Evolutionary conservation across 345 rosid species (phyloP).

Genomic region (Garcia nutans): DNA sequence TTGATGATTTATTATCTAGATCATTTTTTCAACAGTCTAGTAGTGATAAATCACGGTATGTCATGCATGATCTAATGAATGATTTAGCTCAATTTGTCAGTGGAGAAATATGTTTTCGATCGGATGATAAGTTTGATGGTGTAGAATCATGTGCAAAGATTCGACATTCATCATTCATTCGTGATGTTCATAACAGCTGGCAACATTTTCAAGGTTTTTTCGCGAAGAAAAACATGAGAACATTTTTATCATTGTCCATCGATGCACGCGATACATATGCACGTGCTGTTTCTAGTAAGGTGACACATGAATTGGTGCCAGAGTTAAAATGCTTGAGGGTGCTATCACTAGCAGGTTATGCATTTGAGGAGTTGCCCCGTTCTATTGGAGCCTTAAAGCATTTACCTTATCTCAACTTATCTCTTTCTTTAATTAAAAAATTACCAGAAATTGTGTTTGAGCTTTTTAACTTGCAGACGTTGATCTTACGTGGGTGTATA

Average conservation of each 20-base stretch:
- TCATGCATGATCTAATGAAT: neutral
- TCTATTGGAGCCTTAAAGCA: neutral
- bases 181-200: neutral
- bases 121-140: neutral
- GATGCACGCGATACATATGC: too few species aligned
- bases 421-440: too few species aligned
- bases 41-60: neutral
- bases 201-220: neutral
- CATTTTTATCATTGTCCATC: neutral
- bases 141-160: neutral
- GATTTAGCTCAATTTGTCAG: neutral
- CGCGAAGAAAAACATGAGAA: too few species aligned
- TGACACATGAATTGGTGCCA: neutral
- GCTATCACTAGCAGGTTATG: too few species aligned
- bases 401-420: neutral
- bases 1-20: neutral
- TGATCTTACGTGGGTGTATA: too few species aligned
- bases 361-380: neutral
- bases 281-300: too few species aligned
- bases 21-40: neutral
- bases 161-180: neutral
- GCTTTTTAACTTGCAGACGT: too few species aligned
- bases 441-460: too few species aligned
- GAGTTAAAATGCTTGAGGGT: too few species aligned
- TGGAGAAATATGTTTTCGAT: neutral